Base-by-base conservation (phyloP, 306 rosid genomes). In the Lathyrus aphaca region DNA sequence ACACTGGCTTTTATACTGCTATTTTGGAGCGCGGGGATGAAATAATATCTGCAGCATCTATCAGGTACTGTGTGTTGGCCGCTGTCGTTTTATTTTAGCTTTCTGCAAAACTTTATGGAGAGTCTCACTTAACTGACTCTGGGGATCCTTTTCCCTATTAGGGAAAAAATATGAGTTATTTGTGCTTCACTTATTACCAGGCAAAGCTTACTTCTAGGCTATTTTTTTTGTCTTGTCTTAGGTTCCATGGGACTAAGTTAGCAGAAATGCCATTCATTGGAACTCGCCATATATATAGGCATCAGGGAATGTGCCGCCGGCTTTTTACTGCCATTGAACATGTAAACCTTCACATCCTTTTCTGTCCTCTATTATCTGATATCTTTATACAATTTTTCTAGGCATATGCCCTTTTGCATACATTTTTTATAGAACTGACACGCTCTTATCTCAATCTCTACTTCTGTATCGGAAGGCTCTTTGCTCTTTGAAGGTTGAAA, bases 241-340 rank as follows among this genome's bases (percentile, higher is more conserved):
- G 99, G 95, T 91, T 95, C 85, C 99, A 87, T 68, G 95, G 99
- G 73, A 89, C 97, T n/a, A 82, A 74, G 83, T 72, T 95, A 69
- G 96, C 86, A 5, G 99, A 95, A 89, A 95, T 95, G 99, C 99
- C 99, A 55, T 95, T 87, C 75, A 95, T 95, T 14, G 97, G 97
- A 77, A 91, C 97, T 77, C 99, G 97, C 69, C 95, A 91, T 55
- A 82, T 91, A 71, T 89, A 95, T 58, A 91, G 99, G 79, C 96
- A 86, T 54, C 97, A 95, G 79, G 99, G 99, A 82, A 95, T 95
- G 99, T 95, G 96, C 74, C 97, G 99, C 35, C 85, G 95, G 45
- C 96, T 95, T 82, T 89, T 95, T 74, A 70, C 86, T 57, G 95
- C 96, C 69, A 86, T 95, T 82, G 97, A 95, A 83, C 81, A 71